Percentiles rank a stretch among this genome's conserved stretches.
Evolutionary conservation across 106 monocot species (phyloP).

Genomic region (Alisma plantagoaquatica): DNA sequence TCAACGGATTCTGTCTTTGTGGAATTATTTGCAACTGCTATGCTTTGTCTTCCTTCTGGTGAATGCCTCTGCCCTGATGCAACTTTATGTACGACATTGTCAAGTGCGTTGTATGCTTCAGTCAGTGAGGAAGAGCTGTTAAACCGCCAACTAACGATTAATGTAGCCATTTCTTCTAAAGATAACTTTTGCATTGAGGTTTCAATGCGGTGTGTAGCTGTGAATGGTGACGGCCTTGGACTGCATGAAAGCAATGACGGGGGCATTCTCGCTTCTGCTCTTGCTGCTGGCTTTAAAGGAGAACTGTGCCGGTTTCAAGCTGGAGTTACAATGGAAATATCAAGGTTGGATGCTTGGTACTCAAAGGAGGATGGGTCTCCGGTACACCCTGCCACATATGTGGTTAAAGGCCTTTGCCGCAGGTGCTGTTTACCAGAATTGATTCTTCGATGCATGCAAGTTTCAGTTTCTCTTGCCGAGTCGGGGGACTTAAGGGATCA

Average conservation of each 20-base stretch:
- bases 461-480: slow-evolving; percentile 65
- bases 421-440: slow-evolving; percentile 89
- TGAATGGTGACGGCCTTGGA: slow-evolving; percentile 81
- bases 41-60: slow-evolving; percentile 85
- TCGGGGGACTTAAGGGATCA: slow-evolving; percentile 44
- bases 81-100: slow-evolving; percentile 76
- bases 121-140: slow-evolving; percentile 70
- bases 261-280: slow-evolving; percentile 74
- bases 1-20: slow-evolving; percentile 37
- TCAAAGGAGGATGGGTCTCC: slow-evolving; percentile 44
- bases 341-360: slow-evolving; percentile 91
- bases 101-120: slow-evolving; percentile 77
- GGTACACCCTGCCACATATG: slow-evolving; percentile 52
- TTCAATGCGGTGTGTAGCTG: slow-evolving; percentile 61
- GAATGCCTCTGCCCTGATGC: slow-evolving; percentile 90
- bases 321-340: slow-evolving; percentile 86
- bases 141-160: slow-evolving; percentile 71
- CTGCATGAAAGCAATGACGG: slow-evolving; percentile 86
- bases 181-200: slow-evolving; percentile 75
- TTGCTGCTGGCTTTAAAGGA: slow-evolving; percentile 95
- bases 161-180: slow-evolving; percentile 53
- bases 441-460: slow-evolving; percentile 97
- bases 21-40: slow-evolving; percentile 75
- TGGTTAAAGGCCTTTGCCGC: slow-evolving; percentile 83
- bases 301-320: slow-evolving; percentile 78